These are phyloP conservation scores for Aspergillus pseudotamarii DNA, from an alignment of 2,329 filamentous ascomycete genomes.

Conservation along the genomic window DNA sequence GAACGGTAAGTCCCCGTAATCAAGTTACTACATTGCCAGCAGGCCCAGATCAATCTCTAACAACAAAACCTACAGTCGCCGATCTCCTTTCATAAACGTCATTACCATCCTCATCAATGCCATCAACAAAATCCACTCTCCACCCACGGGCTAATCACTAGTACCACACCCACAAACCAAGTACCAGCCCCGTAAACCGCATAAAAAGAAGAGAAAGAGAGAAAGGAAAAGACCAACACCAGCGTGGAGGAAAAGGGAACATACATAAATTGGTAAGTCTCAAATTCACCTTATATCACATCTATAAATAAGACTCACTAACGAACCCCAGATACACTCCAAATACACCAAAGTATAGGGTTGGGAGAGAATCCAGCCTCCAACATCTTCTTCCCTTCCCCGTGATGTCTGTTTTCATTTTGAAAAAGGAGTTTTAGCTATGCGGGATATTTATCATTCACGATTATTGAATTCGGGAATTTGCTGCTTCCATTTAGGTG, in stretches of 20 bases:
- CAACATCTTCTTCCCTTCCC: background rate
- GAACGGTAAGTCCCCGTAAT: slow-evolving; percentile 72
- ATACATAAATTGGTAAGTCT: slow-evolving; percentile 19
- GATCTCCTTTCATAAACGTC: slow-evolving; percentile 39
- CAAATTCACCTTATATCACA: background rate
- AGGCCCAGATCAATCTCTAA: slow-evolving; percentile 14
- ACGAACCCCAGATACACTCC: background rate
- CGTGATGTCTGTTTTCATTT: background rate
- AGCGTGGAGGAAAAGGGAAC: slow-evolving; percentile 43
- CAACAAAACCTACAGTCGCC: slow-evolving; percentile 29
- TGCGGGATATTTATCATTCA: background rate
- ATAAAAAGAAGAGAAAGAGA: background rate
- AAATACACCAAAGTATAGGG: background rate
- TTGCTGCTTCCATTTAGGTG: background rate
- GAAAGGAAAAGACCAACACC: slow-evolving; percentile 19
- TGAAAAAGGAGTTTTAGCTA: slow-evolving; percentile 3
- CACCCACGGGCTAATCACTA: background rate
- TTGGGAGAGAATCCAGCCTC: background rate
- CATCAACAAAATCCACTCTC: background rate
- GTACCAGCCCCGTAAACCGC: background rate
- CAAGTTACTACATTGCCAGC: background rate
- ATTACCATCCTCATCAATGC: background rate
- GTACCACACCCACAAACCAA: background rate
- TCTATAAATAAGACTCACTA: background rate
- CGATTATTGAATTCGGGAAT: slow-evolving; percentile 1